Percentiles rank a stretch among this genome's conserved stretches.
phyloP scores from a whole-genome alignment of 106 monocot genomes.

The Dendrobium chrysotoxum region DNA sequence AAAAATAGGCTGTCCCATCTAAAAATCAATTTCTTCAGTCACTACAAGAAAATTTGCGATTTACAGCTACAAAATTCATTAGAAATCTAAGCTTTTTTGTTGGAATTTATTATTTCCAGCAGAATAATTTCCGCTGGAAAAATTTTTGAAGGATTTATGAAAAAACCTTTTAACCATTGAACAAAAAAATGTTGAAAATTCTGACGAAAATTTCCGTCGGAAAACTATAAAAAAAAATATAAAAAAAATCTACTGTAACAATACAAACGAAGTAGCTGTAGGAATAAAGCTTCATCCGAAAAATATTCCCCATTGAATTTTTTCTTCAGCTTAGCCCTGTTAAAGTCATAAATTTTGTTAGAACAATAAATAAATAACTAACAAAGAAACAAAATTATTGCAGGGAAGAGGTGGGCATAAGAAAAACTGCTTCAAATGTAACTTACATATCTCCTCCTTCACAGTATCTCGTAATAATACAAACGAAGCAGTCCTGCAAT shows the following conservation, averaged over 20 bases:
- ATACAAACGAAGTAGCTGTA: neutral
- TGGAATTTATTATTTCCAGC: too few relatives aligned
- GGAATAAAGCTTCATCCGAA: conserved; percentile 61
- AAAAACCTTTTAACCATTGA: too few relatives aligned
- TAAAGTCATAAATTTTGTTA: conserved; percentile 8
- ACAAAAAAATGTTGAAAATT: too few relatives aligned
- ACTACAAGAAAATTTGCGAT: too few relatives aligned
- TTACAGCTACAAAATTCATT: too few relatives aligned
- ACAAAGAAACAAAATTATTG: neutral
- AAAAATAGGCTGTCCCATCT: neutral
- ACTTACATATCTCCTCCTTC: conserved; percentile 99
- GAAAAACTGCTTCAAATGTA: neutral
- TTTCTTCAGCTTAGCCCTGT: conserved; percentile 85
- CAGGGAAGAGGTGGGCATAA: neutral
- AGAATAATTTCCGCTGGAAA: too few relatives aligned
- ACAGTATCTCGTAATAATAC: conserved; percentile 94
- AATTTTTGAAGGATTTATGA: too few relatives aligned
- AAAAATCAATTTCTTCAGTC: neutral
- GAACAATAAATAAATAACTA: neutral
- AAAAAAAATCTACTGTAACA: too few relatives aligned
- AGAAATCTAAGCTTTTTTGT: too few relatives aligned
- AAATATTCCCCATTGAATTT: conserved; percentile 61
- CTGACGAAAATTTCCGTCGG: too few relatives aligned
- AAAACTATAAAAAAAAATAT: too few relatives aligned
- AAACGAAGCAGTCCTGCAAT: conserved; percentile 88